Percentiles rank a stretch among this genome's conserved stretches.
Conservation (phyloP, 2,329 filamentous ascomycete species). For the Sordariomycetes sp. region DNA sequence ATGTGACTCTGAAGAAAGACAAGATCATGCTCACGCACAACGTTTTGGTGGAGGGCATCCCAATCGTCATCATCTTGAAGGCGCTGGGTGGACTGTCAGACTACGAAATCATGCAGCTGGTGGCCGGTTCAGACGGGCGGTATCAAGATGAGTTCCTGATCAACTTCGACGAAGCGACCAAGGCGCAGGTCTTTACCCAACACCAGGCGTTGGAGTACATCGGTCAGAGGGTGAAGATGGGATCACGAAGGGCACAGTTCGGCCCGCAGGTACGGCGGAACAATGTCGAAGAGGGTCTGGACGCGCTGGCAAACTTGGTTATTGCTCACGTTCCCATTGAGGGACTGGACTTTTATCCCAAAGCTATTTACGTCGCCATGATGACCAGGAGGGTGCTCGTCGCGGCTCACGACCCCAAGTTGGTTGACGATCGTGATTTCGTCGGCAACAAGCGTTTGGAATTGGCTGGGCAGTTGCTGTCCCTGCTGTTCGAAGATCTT, state of each 20-base stretch:
- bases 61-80: slow-evolving; percentile 86
- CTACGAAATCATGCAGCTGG: slow-evolving; percentile 86
- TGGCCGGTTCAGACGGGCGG: slow-evolving; percentile 74
- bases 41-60: slow-evolving; percentile 85
- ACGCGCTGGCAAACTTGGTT: slow-evolving; percentile 85
- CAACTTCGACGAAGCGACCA: slow-evolving; percentile 89
- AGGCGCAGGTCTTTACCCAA: slow-evolving; percentile 79
- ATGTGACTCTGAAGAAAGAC: slow-evolving; percentile 90
- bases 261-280: slow-evolving; percentile 57
- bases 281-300: slow-evolving; percentile 82
- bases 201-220: slow-evolving; percentile 94
- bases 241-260: slow-evolving; percentile 52
- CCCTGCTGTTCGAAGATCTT: slow-evolving; percentile 89
- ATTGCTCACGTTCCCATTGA: slow-evolving; percentile 91
- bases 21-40: slow-evolving; percentile 86
- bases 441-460: slow-evolving; percentile 96
- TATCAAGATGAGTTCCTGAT: slow-evolving; percentile 94
- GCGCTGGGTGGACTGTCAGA: slow-evolving; percentile 91
- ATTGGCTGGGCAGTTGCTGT: slow-evolving; percentile 86
- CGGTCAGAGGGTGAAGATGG: slow-evolving; percentile 80
- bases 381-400: slow-evolving; percentile 96
- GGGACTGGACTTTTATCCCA: slow-evolving; percentile 91
- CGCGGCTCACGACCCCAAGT: slow-evolving; percentile 78
- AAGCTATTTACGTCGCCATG: slow-evolving; percentile 90
- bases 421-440: slow-evolving; percentile 95